phyloP scores from a whole-genome alignment of 2,329 filamentous ascomycete genomes.

The Diaporthe velutina region DNA sequence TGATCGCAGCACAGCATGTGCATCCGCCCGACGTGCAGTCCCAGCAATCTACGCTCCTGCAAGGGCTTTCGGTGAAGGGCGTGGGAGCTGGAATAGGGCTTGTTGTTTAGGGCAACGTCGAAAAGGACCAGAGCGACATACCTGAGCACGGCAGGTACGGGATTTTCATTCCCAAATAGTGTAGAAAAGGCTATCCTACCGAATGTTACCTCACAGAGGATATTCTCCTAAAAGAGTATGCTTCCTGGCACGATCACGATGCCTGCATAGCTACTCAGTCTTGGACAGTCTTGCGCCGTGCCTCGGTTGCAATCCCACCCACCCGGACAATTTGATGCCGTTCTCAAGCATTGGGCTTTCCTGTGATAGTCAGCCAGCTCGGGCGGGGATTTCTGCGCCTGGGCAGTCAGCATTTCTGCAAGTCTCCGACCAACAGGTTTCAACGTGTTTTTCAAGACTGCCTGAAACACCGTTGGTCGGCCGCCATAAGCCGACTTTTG shows the following conservation, averaged over 20 bases:
- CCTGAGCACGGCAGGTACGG: background rate
- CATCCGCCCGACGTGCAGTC: background rate
- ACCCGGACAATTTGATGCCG: too few relatives aligned
- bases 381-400: background rate
- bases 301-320: background rate
- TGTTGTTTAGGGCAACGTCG: background rate
- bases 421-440: slow-evolving; percentile 10
- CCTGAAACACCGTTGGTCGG: slow-evolving; percentile 23
- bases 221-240: background rate
- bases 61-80: background rate
- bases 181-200: background rate
- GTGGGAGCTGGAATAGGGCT: background rate
- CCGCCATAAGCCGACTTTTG: slow-evolving; percentile 11
- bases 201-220: background rate
- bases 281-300: background rate
- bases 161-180: background rate
- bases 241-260: background rate
- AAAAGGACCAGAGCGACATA: background rate
- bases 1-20: background rate
- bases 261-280: background rate
- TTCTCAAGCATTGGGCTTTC: background rate
- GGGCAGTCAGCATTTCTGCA: slow-evolving; percentile 1
- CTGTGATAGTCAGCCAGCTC: background rate
- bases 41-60: background rate
- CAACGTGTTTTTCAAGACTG: slow-evolving; percentile 19